Evolutionary conservation across 805 yeast species (phyloP).

Genomic region (Nakazawaea siamensis): DNA sequence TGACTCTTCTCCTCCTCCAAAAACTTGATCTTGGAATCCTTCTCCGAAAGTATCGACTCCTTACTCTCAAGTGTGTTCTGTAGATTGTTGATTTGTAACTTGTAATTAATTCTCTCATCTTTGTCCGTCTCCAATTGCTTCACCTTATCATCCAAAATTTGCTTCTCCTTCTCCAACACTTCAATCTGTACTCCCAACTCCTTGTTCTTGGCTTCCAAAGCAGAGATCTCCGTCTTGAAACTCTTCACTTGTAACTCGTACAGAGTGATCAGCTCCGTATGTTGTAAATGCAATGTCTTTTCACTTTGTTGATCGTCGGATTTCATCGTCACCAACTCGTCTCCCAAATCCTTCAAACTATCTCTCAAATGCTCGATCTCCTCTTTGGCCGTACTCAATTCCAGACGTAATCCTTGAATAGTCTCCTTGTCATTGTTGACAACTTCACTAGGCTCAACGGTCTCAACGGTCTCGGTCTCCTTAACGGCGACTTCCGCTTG

Average conservation of each 20-base stretch:
- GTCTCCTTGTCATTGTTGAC: background rate
- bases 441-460: background rate
- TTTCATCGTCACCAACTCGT: constrained; percentile 53
- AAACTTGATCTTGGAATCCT: constrained; percentile 25
- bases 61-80: constrained; percentile 36
- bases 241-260: constrained; percentile 18
- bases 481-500: constrained; percentile 9
- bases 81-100: constrained; percentile 39
- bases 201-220: constrained; percentile 21
- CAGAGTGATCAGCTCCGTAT: constrained; percentile 25
- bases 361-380: constrained; percentile 70
- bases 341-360: constrained; percentile 69
- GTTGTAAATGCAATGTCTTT: constrained; percentile 24
- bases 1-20: constrained; percentile 31
- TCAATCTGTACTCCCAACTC: constrained; percentile 29
- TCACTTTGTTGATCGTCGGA: constrained; percentile 7
- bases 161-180: constrained; percentile 11
- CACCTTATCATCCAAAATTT: background rate
- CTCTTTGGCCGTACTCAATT: constrained; percentile 35
- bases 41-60: constrained; percentile 31
- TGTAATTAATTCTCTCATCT: constrained; percentile 34
- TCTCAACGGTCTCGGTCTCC: constrained; percentile 14
- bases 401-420: constrained; percentile 5
- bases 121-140: constrained; percentile 22
- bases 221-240: constrained; percentile 10